Evolutionary conservation across 2,329 filamentous ascomycete genomes (phyloP).

Genomic region (Trichoderma aggressivum): DNA sequence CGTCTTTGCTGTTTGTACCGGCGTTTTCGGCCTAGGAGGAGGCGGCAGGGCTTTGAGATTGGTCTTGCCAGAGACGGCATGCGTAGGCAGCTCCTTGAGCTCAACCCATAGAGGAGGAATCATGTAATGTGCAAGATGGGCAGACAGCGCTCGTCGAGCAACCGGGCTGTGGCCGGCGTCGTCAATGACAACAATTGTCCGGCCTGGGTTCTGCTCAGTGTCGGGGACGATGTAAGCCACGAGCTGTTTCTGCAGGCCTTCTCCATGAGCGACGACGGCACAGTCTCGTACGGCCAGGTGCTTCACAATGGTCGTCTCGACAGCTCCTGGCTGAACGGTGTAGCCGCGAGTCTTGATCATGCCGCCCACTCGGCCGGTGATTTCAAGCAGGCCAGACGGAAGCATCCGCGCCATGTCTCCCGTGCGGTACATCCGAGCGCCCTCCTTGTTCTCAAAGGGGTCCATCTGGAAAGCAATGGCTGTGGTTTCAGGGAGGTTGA

Average conservation of each 20-base stretch:
- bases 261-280: conserved; percentile 69
- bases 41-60: conserved; percentile 69
- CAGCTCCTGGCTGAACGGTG: conserved; percentile 72
- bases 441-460: conserved; percentile 56
- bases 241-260: conserved; percentile 70
- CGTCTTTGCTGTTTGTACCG: conserved; percentile 39
- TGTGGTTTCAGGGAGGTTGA: conserved; percentile 76
- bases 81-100: conserved; percentile 66
- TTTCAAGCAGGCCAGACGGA: conserved; percentile 66
- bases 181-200: conserved; percentile 63
- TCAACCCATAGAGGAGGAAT: conserved; percentile 76
- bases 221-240: conserved; percentile 75
- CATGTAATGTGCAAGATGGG: conserved; percentile 77
- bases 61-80: conserved; percentile 75
- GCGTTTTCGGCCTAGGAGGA: conserved; percentile 48
- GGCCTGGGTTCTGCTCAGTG: conserved; percentile 53
- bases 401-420: conserved; percentile 68
- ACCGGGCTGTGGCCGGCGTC: conserved; percentile 68
- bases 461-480: conserved; percentile 67
- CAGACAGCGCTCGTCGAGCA: conserved; percentile 61
- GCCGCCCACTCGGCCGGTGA: conserved; percentile 70
- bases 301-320: conserved; percentile 68
- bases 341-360: conserved; percentile 83
- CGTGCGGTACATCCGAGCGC: conserved; percentile 70
- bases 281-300: conserved; percentile 69